Conservation (phyloP, 495 filamentous ascomycete species). For the Usnea hakonensis region DNA sequence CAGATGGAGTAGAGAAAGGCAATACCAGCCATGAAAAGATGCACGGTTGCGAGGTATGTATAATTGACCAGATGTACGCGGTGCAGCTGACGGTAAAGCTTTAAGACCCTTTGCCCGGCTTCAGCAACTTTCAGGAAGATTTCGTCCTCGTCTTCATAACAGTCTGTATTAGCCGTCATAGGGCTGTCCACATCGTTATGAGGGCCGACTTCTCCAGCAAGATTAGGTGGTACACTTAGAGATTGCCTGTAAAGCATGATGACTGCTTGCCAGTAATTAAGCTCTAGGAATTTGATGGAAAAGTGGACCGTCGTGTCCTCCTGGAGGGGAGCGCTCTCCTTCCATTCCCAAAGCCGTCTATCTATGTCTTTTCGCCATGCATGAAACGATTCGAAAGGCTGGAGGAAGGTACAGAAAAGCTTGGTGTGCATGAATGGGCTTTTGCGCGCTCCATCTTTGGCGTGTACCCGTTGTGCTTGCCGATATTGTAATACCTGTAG, state of each 20-base stretch:
- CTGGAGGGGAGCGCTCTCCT: conserved; percentile 67
- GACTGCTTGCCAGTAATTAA: conserved; percentile 98
- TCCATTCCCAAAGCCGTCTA: conserved; percentile 77
- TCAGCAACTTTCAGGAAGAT: conserved; percentile 92
- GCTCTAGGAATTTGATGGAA: conserved; percentile 73
- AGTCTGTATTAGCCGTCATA: conserved; percentile 44
- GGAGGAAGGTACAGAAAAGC: conserved; percentile 76
- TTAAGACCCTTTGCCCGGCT: conserved; percentile 84
- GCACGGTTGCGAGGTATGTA: conserved; percentile 93
- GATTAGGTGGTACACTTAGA: conserved; percentile 73
- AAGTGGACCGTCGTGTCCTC: conserved; percentile 79
- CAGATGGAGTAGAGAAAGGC: conserved; percentile 96
- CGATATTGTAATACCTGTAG: conserved; percentile 88
- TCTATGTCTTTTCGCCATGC: conserved; percentile 87
- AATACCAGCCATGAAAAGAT: conserved; percentile 94
- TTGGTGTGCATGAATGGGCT: conserved; percentile 71
- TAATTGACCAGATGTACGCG: conserved; percentile 86
- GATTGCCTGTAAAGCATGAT: conserved; percentile 94
- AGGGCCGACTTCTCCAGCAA: conserved; percentile 70
- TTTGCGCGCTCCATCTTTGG: conserved; percentile 44
- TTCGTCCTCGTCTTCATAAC: conserved; percentile 76
- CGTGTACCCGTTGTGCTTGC: conserved; percentile 59
- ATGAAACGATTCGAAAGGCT: conserved; percentile 74
- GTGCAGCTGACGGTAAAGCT: conserved; percentile 85
- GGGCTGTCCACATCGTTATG: conserved; percentile 61